Evolutionary conservation across 176 grass and related monocot genomes (phyloP), one percentile per base, ranked within the genome.

Genomic region (Musa acuminata): DNA sequence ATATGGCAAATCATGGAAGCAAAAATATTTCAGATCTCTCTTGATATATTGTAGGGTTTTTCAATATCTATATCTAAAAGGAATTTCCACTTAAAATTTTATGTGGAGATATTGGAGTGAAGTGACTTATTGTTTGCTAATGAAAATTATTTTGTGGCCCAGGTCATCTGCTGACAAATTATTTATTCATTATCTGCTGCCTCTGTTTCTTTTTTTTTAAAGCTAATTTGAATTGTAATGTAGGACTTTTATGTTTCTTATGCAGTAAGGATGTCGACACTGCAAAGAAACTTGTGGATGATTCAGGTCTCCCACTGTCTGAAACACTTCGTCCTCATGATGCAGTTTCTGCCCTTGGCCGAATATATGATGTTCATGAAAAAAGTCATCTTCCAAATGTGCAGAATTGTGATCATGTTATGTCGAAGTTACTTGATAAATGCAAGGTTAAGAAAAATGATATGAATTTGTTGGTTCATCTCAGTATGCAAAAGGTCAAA

Each of bases 231-330:
- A 29, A 19, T 26, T 74, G 16, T 53, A 53, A 24, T 53, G 9
- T 26, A n/a, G 8, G 4, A 16, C 8, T 74, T 77, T 72, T 19
- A 54, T 48, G 80, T 25, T 74, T 79, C 19, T 21, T 48, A 72
- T 89, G 82, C 96, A 99, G 96, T 82, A 99, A 99, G 82, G 96
- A 99, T 80, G 96, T 99, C 13, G 75, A 87, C 78, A 95, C 81
- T 66, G 85, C 96, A 48, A 99, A 91, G 74, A 99, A 99, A 84
- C 91, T 90, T 80, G 88, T 95, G 71, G 96, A 99, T 89, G 96
- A 95, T 69, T 91, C 82, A 71, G 88, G 62, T 70, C 67, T 75
- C 73, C 80, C 87, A 49, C 82, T 87, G 62, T 91, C 95, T 52
- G 80, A 83, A 75, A 91, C 90, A 52, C 72, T 98, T 65, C 87